phyloP scores from a whole-genome alignment of 2,329 filamentous ascomycete species.

The Neofusicoccum ribis region DNA sequence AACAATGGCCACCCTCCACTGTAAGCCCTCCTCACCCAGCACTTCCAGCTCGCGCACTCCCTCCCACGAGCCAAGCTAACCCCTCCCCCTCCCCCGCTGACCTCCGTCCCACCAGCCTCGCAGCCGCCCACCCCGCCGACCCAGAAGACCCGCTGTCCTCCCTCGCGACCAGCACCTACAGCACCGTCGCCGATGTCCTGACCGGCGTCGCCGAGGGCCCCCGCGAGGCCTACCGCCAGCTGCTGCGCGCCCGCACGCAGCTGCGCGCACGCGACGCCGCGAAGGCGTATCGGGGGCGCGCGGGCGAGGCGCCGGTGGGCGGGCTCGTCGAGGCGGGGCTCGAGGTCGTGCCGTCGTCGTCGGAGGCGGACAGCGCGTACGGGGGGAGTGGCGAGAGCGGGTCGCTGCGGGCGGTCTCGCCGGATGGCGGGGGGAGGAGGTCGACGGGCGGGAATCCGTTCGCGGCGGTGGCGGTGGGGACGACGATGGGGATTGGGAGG shows the following conservation, averaged over 20 bases:
- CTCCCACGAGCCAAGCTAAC: neutral
- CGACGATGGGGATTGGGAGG: neutral
- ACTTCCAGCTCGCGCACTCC: neutral
- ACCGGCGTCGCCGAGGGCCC: neutral
- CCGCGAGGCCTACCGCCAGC: neutral
- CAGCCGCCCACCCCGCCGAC: neutral
- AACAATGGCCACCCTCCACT: slow-evolving; percentile 61
- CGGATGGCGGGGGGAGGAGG: neutral
- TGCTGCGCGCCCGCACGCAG: neutral
- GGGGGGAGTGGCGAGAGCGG: neutral
- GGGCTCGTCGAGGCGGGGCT: too few relatives aligned
- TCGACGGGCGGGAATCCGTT: neutral
- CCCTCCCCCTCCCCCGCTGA: neutral
- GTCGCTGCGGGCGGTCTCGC: neutral
- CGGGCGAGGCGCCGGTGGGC: too few relatives aligned
- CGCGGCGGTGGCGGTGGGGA: neutral
- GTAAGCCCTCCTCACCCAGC: slow-evolving; percentile 43
- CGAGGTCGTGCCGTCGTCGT: too few relatives aligned
- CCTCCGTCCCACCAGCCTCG: neutral
- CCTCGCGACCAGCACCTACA: slow-evolving; percentile 1
- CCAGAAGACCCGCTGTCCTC: neutral
- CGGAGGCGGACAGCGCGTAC: too few relatives aligned
- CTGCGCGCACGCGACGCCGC: neutral
- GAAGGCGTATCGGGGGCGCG: neutral
- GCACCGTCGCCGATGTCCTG: neutral